Evolutionary conservation across 805 yeast species (phyloP).

Genomic region (Wickerhamiella shivajii): DNA sequence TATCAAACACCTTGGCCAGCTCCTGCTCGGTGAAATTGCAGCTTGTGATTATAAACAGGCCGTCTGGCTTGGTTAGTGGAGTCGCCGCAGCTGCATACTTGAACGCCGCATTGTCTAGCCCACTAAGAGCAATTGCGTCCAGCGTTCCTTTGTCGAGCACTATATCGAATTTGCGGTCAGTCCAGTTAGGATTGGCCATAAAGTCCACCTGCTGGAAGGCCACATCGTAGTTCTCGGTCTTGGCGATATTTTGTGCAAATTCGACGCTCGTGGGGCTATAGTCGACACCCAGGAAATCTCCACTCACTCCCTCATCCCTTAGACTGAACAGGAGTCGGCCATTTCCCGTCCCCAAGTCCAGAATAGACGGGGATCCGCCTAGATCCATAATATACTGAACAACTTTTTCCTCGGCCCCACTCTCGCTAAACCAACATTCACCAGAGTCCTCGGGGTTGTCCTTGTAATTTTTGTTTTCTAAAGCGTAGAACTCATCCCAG

Average conservation of each 20-base stretch:
- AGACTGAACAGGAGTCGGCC: conserved; percentile 75
- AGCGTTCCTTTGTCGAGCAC: conserved; percentile 89
- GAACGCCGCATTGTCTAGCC: conserved; percentile 29
- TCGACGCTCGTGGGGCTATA: conserved; percentile 69
- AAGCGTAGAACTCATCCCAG: conserved; percentile 78
- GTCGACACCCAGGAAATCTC: conserved; percentile 61
- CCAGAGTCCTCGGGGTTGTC: conserved; percentile 77
- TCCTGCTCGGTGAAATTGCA: conserved; percentile 88
- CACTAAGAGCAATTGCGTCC: conserved; percentile 89
- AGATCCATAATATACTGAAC: conserved; percentile 48
- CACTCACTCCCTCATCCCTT: conserved; percentile 46
- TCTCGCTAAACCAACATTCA: conserved; percentile 92
- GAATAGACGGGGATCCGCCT: conserved; percentile 26
- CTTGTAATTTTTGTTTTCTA: conserved; percentile 57
- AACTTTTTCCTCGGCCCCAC: conserved; percentile 81
- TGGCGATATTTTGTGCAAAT: conserved; percentile 52
- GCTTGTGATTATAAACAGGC: conserved; percentile 64
- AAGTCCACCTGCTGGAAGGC: conserved; percentile 59
- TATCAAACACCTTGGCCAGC: conserved; percentile 35
- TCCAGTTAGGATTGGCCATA: conserved; percentile 31
- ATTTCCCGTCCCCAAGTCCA: conserved; percentile 93
- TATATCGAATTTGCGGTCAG: conserved; percentile 42
- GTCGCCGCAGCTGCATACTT: conserved; percentile 48
- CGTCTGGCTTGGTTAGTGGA: conserved; percentile 39
- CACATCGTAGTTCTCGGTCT: conserved; percentile 22